phyloP scores from a whole-genome alignment of 768 basidiomycete genomes.

The Dentipellis sp. region DNA sequence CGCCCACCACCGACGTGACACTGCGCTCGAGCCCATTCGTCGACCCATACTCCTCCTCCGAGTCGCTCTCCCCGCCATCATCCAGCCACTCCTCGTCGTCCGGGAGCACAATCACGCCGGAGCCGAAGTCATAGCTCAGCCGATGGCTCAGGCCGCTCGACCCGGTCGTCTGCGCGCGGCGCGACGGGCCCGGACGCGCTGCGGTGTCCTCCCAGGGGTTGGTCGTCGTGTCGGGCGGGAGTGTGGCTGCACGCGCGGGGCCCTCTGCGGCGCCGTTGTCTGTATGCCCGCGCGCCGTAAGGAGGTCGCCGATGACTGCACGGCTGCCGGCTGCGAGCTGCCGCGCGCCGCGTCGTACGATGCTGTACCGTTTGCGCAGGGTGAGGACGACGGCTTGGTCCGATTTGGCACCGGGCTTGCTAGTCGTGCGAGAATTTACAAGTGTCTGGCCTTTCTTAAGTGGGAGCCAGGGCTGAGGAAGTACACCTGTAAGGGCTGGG shows the following conservation, averaged over 20 bases:
- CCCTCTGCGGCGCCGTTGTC: constrained; percentile 9
- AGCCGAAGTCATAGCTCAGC: constrained; percentile 77
- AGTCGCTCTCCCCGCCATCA: constrained; percentile 32
- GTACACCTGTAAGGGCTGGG: constrained; percentile 86
- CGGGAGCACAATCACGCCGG: constrained; percentile 83
- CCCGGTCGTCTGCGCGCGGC: constrained; percentile 14
- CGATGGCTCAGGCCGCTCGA: constrained; percentile 37
- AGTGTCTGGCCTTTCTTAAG: constrained; percentile 75
- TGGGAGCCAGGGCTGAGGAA: constrained; percentile 93
- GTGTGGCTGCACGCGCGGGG: background rate
- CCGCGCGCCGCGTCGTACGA: constrained; percentile 29
- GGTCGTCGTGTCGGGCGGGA: constrained; percentile 5
- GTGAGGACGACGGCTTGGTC: constrained; percentile 74
- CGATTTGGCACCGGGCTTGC: constrained; percentile 25
- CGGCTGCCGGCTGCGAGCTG: background rate
- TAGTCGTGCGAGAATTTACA: constrained; percentile 43
- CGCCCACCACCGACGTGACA: constrained; percentile 4
- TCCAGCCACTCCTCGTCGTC: constrained; percentile 59
- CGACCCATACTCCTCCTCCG: constrained; percentile 28
- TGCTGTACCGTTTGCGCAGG: constrained; percentile 62
- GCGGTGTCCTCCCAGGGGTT: constrained; percentile 56
- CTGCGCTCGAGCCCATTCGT: constrained; percentile 36
- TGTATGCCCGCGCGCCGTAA: background rate
- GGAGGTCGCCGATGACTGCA: constrained; percentile 1
- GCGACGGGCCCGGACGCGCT: constrained; percentile 25